Conservation (phyloP, 1,284 basidiomycete species). For the Rhodotorula mucilaginosa region DNA sequence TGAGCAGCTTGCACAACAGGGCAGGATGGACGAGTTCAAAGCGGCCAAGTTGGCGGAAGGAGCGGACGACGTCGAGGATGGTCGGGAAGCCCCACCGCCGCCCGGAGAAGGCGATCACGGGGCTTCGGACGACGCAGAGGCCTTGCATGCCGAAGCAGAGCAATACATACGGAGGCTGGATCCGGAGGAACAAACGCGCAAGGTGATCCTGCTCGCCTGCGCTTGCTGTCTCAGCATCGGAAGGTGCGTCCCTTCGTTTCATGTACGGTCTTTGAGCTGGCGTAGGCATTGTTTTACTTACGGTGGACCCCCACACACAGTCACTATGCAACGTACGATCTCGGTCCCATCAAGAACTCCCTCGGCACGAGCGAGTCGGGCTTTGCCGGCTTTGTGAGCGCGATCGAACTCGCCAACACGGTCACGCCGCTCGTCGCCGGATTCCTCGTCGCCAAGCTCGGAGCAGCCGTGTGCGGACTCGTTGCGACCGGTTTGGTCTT, state of each 20-base stretch:
- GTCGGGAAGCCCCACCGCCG: too few relatives aligned
- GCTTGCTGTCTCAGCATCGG: constrained; percentile 26
- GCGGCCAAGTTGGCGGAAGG: neutral
- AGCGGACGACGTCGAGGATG: neutral
- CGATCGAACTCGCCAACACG: constrained; percentile 32
- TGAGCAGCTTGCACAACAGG: neutral
- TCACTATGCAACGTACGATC: constrained; percentile 26
- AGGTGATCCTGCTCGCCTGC: constrained; percentile 1
- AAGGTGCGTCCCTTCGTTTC: neutral
- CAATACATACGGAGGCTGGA: too few relatives aligned
- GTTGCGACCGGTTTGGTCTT: constrained; percentile 27
- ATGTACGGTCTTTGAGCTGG: neutral
- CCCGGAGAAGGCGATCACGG: too few relatives aligned
- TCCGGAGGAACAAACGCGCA: neutral
- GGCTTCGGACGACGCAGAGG: neutral
- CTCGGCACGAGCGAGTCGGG: constrained; percentile 18
- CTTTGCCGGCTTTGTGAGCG: constrained; percentile 27
- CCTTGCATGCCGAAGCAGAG: neutral
- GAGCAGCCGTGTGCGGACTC: constrained; percentile 26
- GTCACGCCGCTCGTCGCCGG: constrained; percentile 30
- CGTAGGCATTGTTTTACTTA: too few relatives aligned
- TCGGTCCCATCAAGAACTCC: constrained; percentile 31
- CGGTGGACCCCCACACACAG: neutral
- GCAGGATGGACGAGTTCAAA: neutral
- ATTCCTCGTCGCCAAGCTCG: constrained; percentile 25